A percentile compares a stretch with the other conserved stretches of the same genome.
These are phyloP conservation scores for Cyanodermella asteris DNA, from an alignment of 2,329 filamentous ascomycete genomes.

Conservation along the genomic window DNA sequence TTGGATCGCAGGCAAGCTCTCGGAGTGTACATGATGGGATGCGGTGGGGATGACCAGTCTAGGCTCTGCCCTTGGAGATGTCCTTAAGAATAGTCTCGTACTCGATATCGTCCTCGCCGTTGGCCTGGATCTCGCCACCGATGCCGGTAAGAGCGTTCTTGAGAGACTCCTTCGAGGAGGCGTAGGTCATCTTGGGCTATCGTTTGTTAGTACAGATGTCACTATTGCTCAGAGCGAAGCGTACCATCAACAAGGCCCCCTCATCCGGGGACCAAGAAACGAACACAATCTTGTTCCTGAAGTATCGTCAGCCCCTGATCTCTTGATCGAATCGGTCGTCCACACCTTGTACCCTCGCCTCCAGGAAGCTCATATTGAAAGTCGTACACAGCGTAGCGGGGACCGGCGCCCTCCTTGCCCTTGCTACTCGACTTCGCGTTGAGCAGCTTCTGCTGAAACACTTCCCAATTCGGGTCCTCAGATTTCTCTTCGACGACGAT, in stretches of 20 bases:
- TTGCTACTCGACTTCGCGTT: conserved; percentile 17
- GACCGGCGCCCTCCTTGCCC: conserved; percentile 21
- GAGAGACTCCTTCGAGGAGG: conserved; percentile 24
- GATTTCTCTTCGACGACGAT: conserved; percentile 26
- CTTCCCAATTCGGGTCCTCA: conserved; percentile 23
- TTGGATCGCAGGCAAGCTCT: too few relatives aligned
- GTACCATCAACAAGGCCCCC: conserved; percentile 18
- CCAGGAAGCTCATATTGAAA: conserved; percentile 25
- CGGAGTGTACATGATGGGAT: too few relatives aligned
- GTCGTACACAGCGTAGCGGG: conserved; percentile 28
- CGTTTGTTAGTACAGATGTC: conserved; percentile 7
- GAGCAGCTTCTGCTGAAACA: conserved; percentile 23
- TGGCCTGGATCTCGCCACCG: conserved; percentile 14
- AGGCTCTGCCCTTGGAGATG: conserved; percentile 12
- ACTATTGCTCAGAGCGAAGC: conserved; percentile 9
- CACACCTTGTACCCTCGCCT: conserved; percentile 25
- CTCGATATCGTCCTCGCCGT: conserved; percentile 14
- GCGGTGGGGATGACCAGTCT: conserved; percentile 1
- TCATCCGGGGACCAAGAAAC: conserved; percentile 25
- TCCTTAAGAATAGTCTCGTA: conserved; percentile 14
- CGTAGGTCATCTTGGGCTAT: conserved; percentile 27
- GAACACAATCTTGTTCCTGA: conserved; percentile 28
- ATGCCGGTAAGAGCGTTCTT: conserved; percentile 25
- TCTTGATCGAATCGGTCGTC: background rate
- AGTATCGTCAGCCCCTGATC: conserved; percentile 5